phyloP scores from a whole-genome alignment of 169 alveolate species.

The Cryptosporidium muris region DNA sequence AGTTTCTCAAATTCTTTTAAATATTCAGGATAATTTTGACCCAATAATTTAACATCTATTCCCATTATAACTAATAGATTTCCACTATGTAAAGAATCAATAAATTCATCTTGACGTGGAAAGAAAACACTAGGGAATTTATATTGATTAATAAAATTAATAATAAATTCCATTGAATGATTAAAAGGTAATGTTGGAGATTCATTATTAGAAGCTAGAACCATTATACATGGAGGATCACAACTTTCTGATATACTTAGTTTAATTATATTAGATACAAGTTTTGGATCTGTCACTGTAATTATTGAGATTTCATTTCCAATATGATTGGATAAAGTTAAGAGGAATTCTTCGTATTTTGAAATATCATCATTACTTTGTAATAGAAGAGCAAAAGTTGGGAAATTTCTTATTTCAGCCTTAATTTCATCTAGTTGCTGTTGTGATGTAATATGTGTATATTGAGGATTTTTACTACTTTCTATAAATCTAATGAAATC shows the following conservation, averaged over 20 bases:
- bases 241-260: constrained; percentile 21
- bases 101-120: constrained; percentile 40
- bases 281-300: no score
- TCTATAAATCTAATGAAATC: constrained; percentile 46
- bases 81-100: constrained; percentile 56
- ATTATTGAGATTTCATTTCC: constrained; percentile 11
- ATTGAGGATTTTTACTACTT: constrained; percentile 36
- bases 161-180: constrained; percentile 4
- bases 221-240: constrained; percentile 20
- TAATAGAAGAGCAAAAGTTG: constrained; percentile 9
- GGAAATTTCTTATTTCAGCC: constrained; percentile 11
- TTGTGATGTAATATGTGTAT: not conserved
- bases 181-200: constrained; percentile 15
- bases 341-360: constrained; percentile 1
- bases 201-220: constrained; percentile 32
- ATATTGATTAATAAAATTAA: constrained; percentile 35
- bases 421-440: constrained; percentile 12
- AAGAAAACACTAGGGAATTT: constrained; percentile 28
- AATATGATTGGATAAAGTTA: constrained; percentile 11
- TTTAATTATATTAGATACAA: not conserved
- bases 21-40: constrained; percentile 15
- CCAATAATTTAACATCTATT: not conserved
- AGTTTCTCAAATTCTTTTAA: constrained; percentile 1
- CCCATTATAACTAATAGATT: constrained; percentile 51
- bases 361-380: constrained; percentile 1